A percentile compares a stretch with the other conserved stretches of the same genome.
Conservation (phyloP, 305 asterid genomes). For the Fraxinus albicans region DNA sequence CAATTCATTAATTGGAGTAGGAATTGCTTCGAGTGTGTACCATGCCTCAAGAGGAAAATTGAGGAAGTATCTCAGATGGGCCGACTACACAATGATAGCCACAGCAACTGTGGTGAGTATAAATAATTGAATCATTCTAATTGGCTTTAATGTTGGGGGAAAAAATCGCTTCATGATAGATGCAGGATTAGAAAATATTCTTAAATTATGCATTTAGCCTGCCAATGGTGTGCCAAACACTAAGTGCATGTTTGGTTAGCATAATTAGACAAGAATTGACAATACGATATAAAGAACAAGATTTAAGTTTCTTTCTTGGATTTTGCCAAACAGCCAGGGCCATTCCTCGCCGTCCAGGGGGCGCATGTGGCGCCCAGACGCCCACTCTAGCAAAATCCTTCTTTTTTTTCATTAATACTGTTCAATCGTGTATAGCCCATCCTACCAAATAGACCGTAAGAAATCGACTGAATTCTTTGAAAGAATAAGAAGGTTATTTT, state of each 20-base stretch:
- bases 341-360: too few relatives aligned
- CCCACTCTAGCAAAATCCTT: too few relatives aligned
- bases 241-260: not conserved
- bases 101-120: slow-evolving; percentile 78
- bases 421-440: not conserved
- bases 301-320: not conserved
- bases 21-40: slow-evolving; percentile 72
- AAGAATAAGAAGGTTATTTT: not conserved
- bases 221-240: not conserved
- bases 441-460: not conserved
- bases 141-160: not conserved
- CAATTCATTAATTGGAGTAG: slow-evolving; percentile 85
- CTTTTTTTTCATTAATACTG: not conserved
- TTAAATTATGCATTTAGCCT: not conserved
- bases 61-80: slow-evolving; percentile 87
- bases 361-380: too few relatives aligned
- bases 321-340: too few relatives aligned
- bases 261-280: not conserved
- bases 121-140: not conserved
- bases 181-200: not conserved
- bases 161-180: not conserved
- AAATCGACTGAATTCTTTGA: not conserved
- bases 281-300: not conserved
- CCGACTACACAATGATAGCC: slow-evolving; percentile 92
- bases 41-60: slow-evolving; percentile 77